Evolutionary conservation across 176 grass and related monocot species (phyloP), one percentile per base, ranked within the genome.

Genomic region (Aegilops sharonensis): DNA sequence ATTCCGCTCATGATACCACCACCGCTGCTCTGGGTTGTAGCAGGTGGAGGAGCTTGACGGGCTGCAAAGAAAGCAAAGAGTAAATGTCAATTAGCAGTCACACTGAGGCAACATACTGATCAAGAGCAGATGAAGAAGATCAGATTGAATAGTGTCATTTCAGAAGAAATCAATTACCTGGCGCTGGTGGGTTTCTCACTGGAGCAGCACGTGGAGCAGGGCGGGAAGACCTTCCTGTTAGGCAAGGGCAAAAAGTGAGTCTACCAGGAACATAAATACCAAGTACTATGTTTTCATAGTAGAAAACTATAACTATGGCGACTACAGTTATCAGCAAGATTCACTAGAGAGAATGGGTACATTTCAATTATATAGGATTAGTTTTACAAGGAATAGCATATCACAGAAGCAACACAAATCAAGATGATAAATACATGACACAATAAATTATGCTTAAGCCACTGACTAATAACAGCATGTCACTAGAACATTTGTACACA

Each of bases 1-100:
- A 98, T 92, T 61, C 93, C 87, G 29, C 93, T 83, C 13, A 98
- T 68, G 0, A 98, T 75, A 57, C 92, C 94, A 36, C 95, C 92
- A 86, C 95, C 91, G 64, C 83, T 63, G 15, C 34, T 74, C 40
- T 80, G 93, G 76, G 11, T 71, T 30, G 89, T 83, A 93, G 95
- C 95, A 24, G 93, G 95, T 34, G 95, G 87, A 72, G 91, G 89
- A 54, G 89, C 85, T 68, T 90, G 95, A 36, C 62, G 89, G 2
- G 72, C 95, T 98, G 77, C 32, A 79, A 85, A 72, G 79, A 57
- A 5, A 25, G 65, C 64, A 35, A 47, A 64, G 20, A 2, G 0
- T 57, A 8, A 20, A 57, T 57, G 17, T 57, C 52, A 8, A 8
- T 4, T 5, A 30, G 3, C 29, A 85, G 8, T 72, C 78, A 39